Evolutionary conservation across 2,329 filamentous ascomycete species (phyloP), one percentile per base, ranked within the genome.

Genomic region (Polytolypa hystricis): DNA sequence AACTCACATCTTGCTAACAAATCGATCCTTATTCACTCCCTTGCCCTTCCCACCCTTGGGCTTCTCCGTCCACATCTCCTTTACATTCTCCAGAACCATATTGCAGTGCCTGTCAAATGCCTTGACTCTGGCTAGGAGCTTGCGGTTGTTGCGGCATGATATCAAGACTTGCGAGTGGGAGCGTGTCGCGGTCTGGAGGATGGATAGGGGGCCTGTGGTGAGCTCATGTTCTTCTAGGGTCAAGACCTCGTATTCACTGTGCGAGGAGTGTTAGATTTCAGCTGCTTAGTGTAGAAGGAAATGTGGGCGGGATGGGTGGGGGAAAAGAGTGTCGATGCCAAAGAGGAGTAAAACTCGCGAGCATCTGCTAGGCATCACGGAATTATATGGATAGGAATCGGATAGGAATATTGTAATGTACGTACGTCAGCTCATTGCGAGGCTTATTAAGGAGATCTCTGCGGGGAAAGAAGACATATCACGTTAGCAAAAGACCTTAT

Each of bases 21-120:
- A 95, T 28, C 91, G 73, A 64, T 98, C 91, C 76, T 96, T 95
- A 69, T 98, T 98, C 44, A 96, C 84, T 38, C 87, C 87, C 66
- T 86, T 87, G 70, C 89, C 91, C 47, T 89, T 89, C 47, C 79
- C 81, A 15, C 82, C 78, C 54, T 84, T 72, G 33, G 89, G 86
- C 38, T 83, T 91, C 67, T 98, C 91, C 7, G 87, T 95, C 91
- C 91, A 98, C 89, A 98, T 96, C 68, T 98, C 91, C 72, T 93
- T 93, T 29, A 93, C 86, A 50, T 94, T 94, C 70, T 94, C 86
- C 32, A 95, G 70, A 3, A 94, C 84, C 91, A 98, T 96, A 67
- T 98, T 98, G 75, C 87, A 96, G 66, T 98, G 91, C 42, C 91
- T 75, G 65, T 98, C 91, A 60, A 98, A 98, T 5, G 91, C 91